Conservation (phyloP, 2,329 filamentous ascomycete genomes). For the Lecanicillium sp. region DNA sequence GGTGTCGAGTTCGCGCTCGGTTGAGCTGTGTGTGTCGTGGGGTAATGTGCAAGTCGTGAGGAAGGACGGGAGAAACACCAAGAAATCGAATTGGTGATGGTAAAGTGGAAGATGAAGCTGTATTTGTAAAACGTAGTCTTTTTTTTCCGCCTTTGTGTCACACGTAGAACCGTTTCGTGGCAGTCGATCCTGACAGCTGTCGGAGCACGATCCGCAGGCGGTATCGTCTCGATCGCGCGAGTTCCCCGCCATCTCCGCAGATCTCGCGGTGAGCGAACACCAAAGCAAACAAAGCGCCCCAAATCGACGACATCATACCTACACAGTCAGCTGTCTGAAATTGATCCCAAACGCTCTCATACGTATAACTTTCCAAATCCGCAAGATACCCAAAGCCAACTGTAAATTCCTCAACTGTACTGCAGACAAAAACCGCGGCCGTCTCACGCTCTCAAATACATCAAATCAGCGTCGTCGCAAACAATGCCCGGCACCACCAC, state of each 20-base stretch:
- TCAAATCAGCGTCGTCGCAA: not conserved
- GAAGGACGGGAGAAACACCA: no score
- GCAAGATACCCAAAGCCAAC: not conserved
- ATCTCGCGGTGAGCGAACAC: not conserved
- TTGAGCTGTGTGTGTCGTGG: no score
- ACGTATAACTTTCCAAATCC: not conserved
- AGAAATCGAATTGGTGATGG: no score
- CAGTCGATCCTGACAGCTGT: not conserved
- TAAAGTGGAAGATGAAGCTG: no score
- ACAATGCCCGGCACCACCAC: not conserved
- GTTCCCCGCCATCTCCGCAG: not conserved
- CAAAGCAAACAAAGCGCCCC: not conserved
- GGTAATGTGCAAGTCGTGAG: no score
- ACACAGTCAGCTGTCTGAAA: not conserved
- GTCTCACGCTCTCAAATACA: not conserved
- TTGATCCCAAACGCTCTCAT: not conserved
- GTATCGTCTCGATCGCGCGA: constrained; percentile 3
- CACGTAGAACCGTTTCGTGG: no score
- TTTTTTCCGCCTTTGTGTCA: no score
- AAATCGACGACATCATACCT: constrained; percentile 11
- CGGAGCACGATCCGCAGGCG: no score
- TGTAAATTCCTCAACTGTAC: not conserved
- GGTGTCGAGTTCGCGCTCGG: no score
- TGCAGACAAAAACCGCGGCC: not conserved
- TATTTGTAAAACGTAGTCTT: no score